These are phyloP conservation scores for Aureococcus anophagefferens DNA, from an alignment of 108 stramenopile species.

Conservation along the genomic window DNA sequence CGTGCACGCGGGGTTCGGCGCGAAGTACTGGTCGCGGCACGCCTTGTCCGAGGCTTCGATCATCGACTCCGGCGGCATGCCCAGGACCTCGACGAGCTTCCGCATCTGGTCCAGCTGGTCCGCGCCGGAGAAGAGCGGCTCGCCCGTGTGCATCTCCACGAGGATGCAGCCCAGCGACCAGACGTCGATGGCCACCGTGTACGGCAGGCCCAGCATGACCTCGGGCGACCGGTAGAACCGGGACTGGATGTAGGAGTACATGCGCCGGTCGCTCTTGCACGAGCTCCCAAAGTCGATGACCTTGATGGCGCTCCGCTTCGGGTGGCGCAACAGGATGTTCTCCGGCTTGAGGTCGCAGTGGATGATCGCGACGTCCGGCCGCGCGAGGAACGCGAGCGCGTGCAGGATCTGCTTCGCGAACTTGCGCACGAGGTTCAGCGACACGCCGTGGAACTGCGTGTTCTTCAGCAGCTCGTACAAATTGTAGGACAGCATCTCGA, in stretches of 20 bases:
- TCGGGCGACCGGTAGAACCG: conserved; percentile 96
- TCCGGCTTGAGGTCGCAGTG: conserved; percentile 99
- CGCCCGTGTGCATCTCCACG: conserved; percentile 97
- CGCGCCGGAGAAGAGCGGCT: conserved; percentile 88
- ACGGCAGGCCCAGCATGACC: conserved; percentile 91
- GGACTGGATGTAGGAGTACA: conserved; percentile 98
- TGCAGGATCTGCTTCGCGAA: conserved; percentile 91
- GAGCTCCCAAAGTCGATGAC: conserved; percentile 96
- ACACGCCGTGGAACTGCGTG: conserved; percentile 91
- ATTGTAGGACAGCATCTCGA: conserved; percentile 93
- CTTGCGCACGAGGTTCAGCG: conserved; percentile 87
- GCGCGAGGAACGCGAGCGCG: conserved; percentile 74
- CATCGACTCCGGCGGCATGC: conserved; percentile 14
- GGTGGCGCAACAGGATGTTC: conserved; percentile 88
- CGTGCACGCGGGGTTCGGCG: neutral
- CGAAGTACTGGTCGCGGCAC: neutral
- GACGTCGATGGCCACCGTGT: conserved; percentile 91
- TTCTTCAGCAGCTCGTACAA: conserved; percentile 91
- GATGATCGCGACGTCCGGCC: conserved; percentile 79
- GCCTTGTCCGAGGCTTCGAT: neutral
- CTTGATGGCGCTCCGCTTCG: conserved; percentile 86
- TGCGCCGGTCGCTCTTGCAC: conserved; percentile 71
- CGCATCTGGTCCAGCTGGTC: conserved; percentile 95
- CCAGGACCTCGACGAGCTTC: conserved; percentile 73
- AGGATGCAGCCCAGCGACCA: conserved; percentile 97